Base-by-base conservation (phyloP, 2,329 filamentous ascomycete genomes). In the Trichothecium sympodiale region DNA sequence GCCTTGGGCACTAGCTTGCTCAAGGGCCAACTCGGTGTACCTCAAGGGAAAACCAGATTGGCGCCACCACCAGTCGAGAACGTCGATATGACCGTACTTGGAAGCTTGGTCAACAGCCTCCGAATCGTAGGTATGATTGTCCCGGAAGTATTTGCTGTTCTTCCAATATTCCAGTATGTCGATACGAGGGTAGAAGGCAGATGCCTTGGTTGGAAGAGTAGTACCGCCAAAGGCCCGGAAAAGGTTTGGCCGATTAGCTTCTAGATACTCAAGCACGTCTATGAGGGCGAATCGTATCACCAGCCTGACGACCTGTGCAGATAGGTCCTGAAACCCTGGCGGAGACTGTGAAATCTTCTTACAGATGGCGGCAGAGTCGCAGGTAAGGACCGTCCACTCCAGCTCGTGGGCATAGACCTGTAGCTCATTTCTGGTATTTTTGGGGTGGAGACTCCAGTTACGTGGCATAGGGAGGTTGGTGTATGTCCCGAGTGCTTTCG, bases 91-190 rank as follows among this genome's bases (percentile, higher is more conserved):
- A 4, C 89, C 88, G 39, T 85, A 81, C 36, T 82, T 80, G 2
- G 84, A 93, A 6, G 89, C 89, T 20, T 83, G 83, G 51, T 96
- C 87, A 17, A 96, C 70, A 9, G 87, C 84, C 55, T 94, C 86
- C 28, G 73, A 66, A 35, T 83, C 82, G 55, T 95, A 94, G 29
- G 54, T 49, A 50, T 93, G 84, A 52, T 89, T 88, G 41, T 83
- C 84, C 3, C 86, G 67, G 43, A 94, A 89, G 10, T 80, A 84
- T 0, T 80, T 77, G 12, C 83, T 88, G 23, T 81, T 82, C 34
- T 79, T 78, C 89, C 89, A 96, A 74, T 88, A 95, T 43, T 91
- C 83, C 8, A 96, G 65, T 23, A 96, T 83, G 40, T 87, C 83
- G 1, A 77, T 78, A 35, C 84, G 80, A 32, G 84, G 85, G 53